Evolutionary conservation across 164 flowering plant species (phyloP), one percentile per base, ranked within the genome.

Genomic region (Macadamia tetraphylla): DNA sequence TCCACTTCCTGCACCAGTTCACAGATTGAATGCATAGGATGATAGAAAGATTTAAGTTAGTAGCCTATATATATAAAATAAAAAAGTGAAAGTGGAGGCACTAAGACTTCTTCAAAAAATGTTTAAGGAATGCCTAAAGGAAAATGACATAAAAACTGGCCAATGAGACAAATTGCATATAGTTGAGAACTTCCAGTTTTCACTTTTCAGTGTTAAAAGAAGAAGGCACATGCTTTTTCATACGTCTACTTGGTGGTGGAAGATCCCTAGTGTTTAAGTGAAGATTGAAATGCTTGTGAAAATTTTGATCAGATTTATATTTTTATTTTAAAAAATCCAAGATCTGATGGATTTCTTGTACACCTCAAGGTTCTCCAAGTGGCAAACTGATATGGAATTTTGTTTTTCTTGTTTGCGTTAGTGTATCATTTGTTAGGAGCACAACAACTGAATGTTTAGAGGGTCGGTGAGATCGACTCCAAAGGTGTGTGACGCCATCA

Each of bases 1-100:
- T 94, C 98, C 67, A 94, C 97, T 74, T 88, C 95, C 98, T 94
- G 82, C 62, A 81, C 32, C 15, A 67, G 11, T 48, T 59, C 23
- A 29, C 29, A 57, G 66, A 60, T 58, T 13, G 42, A 11, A 53
- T 68, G 32, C 46, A 6, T 52, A 42, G 18, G 65, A 49, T 29
- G 9, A 2, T 14, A 42, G 59, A 42, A 75, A 29, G 30, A 15
- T 61, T 62, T 29, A 62, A 43, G 2, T 15, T 3, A 65, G 59
- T 53, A 58, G 15, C n/a, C 9, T 30, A 58, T 52, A 43, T 46
- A 30, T 49, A 61, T 29, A 61, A 40, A 6, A 17, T 69, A 13
- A 23, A 23, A 0, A 6, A 32, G 35, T 46, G 42, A 29, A 9
- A n/a, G 18, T 17, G 46, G 14, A 48, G 15, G 6, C 29, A 49